phyloP scores from a whole-genome alignment of 148 eudicot species.

The Camellia sinensis region DNA sequence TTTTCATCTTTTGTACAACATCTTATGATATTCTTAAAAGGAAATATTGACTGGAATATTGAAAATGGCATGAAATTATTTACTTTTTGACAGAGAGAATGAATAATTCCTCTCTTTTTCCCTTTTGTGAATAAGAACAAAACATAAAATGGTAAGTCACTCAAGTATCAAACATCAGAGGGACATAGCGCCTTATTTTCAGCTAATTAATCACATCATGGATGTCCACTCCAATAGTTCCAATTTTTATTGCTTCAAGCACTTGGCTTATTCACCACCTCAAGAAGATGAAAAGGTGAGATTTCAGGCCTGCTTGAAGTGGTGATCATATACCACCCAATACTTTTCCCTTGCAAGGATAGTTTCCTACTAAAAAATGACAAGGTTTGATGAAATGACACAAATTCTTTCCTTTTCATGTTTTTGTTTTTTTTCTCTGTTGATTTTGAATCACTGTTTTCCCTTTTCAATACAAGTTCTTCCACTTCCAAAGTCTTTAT shows the following conservation, averaged over 20 bases:
- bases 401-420: no score
- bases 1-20: background rate
- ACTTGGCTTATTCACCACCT: no score
- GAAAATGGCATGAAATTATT: background rate
- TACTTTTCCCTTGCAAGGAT: background rate
- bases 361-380: background rate
- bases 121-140: background rate
- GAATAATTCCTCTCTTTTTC: background rate
- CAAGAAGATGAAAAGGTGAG: no score
- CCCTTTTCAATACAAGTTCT: background rate
- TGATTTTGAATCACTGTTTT: background rate
- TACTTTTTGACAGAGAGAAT: background rate
- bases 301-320: no score
- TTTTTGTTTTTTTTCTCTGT: background rate
- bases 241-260: background rate
- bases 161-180: background rate
- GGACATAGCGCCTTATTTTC: background rate
- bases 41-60: background rate
- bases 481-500: background rate
- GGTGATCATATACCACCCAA: no score
- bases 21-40: background rate
- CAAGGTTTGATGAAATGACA: background rate
- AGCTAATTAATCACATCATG: background rate
- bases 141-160: constrained; percentile 1
- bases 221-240: background rate